Conservation (phyloP, 164 flowering plant species). For the Liriodendron chinense region DNA sequence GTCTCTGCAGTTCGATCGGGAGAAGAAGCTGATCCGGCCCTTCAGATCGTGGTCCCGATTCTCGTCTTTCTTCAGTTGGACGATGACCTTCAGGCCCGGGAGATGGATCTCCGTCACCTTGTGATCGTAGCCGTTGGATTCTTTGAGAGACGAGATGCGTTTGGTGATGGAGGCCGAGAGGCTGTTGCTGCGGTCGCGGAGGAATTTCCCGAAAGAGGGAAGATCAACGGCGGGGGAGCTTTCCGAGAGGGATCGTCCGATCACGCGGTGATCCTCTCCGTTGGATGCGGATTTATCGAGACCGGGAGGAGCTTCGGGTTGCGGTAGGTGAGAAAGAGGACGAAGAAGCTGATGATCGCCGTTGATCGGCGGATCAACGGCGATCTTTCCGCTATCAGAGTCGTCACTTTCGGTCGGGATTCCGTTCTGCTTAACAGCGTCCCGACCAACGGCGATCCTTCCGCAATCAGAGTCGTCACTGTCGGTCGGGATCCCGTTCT, state of each 20-base stretch:
- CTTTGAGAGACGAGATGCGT: slow-evolving; percentile 41
- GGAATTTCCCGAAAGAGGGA: slow-evolving; percentile 57
- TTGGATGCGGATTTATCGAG: slow-evolving; percentile 11
- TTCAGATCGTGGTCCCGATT: slow-evolving; percentile 12
- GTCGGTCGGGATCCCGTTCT: neutral
- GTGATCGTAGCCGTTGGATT: slow-evolving; percentile 12
- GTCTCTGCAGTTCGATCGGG: slow-evolving; percentile 84
- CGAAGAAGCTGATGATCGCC: slow-evolving; percentile 11
- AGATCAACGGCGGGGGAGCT: slow-evolving; percentile 13
- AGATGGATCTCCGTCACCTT: slow-evolving; percentile 60
- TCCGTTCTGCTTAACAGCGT: no score
- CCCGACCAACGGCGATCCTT: no score
- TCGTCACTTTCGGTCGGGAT: no score
- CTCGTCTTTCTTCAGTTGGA: slow-evolving; percentile 31
- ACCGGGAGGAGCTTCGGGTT: slow-evolving; percentile 51
- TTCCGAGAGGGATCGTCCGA: slow-evolving; percentile 22
- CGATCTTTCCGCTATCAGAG: neutral
- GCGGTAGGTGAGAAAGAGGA: slow-evolving; percentile 45
- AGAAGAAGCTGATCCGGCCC: slow-evolving; percentile 80
- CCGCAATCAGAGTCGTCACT: neutral
- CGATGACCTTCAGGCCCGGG: slow-evolving; percentile 70
- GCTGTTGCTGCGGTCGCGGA: slow-evolving; percentile 58
- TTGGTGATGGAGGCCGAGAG: slow-evolving; percentile 55
- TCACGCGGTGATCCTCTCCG: slow-evolving; percentile 9
- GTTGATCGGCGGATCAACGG: neutral